phyloP scores from a whole-genome alignment of 75 land plant genomes.

The Pinus albicaulis region DNA sequence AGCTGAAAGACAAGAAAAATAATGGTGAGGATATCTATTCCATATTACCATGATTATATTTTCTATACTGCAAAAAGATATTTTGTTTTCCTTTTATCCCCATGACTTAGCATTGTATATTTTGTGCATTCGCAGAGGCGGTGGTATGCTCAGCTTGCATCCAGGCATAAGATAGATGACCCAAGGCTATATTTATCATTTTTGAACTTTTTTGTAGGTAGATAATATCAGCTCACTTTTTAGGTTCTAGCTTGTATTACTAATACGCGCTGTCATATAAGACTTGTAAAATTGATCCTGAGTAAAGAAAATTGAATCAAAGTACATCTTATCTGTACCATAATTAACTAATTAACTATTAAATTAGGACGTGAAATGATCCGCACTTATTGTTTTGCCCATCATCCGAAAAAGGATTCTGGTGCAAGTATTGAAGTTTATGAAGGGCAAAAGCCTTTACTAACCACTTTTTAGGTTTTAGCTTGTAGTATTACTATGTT shows the following conservation, averaged over 20 bases:
- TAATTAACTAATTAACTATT: not conserved
- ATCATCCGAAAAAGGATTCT: not conserved
- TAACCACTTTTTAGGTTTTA: not conserved
- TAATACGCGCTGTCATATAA: not conserved
- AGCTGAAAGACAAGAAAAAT: not conserved
- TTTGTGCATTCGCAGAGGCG: not conserved
- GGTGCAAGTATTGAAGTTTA: not conserved
- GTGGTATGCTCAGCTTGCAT: not conserved
- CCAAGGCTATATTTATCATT: slow-evolving; percentile 3
- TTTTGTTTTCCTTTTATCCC: not conserved
- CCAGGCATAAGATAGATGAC: not conserved
- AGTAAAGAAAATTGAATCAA: not conserved
- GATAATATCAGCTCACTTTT: not conserved
- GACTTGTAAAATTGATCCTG: not conserved
- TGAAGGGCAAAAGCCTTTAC: not conserved
- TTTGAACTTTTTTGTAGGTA: not conserved
- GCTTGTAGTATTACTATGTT: not conserved
- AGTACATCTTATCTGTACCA: not conserved
- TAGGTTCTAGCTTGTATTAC: not conserved
- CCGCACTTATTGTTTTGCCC: not conserved
- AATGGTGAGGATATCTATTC: not conserved
- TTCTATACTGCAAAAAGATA: not conserved
- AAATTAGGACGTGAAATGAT: not conserved
- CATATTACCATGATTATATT: not conserved
- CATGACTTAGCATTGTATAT: not conserved